Conservation (phyloP, 345 rosid genomes). For the Ceriops decandra region DNA sequence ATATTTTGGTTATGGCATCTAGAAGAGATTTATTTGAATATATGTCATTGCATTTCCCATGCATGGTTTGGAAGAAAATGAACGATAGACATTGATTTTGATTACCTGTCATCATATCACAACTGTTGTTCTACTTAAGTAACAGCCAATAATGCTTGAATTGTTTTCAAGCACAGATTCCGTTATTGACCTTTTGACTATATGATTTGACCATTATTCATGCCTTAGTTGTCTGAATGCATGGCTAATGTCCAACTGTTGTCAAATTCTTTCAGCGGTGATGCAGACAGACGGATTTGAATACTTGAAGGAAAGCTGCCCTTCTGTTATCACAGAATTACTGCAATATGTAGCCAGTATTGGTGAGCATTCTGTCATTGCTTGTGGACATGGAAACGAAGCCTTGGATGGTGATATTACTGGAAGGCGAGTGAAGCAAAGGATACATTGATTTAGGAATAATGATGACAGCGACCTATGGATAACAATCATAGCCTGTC, state of each 20-base stretch:
- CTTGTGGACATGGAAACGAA: conserved; percentile 41
- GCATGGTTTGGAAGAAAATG: no score
- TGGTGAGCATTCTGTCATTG: conserved; percentile 50
- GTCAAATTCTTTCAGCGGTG: conserved; percentile 18
- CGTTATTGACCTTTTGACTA: not conserved
- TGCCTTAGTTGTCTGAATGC: not conserved
- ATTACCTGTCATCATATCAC: no score
- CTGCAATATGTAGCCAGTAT: conserved; percentile 42
- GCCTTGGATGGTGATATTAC: conserved; percentile 50
- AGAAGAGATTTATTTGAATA: no score
- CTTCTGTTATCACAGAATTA: conserved; percentile 27
- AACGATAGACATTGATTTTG: no score
- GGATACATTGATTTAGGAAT: conserved; percentile 45
- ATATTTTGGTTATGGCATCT: no score
- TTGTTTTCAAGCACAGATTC: no score
- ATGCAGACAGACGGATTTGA: conserved; percentile 26
- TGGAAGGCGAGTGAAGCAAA: conserved; percentile 73
- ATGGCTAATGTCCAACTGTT: not conserved
- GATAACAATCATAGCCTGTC: conserved; percentile 6
- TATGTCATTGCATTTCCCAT: no score
- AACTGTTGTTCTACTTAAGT: no score
- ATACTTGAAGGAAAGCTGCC: conserved; percentile 32
- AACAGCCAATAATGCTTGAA: no score
- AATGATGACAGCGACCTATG: not conserved
- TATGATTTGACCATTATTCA: not conserved